Percentiles rank a stretch among this genome's conserved stretches.
phyloP scores from a whole-genome alignment of 1,284 basidiomycete species.

The Ceratobasidium sp. region DNA sequence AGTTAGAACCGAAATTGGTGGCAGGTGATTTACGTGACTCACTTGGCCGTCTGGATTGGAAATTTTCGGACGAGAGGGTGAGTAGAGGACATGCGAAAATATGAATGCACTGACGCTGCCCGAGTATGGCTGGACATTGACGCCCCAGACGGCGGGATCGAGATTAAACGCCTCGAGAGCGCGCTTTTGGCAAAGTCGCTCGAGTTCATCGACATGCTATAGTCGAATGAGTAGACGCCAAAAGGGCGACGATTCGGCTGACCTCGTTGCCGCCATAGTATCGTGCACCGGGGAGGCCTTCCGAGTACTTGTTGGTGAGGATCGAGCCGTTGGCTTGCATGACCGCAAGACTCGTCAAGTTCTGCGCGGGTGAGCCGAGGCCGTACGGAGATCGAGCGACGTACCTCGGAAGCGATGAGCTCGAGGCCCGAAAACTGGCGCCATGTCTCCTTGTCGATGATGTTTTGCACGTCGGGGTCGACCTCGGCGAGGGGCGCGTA shows the following conservation, averaged over 20 bases:
- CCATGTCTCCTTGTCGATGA: constrained; percentile 99
- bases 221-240: background rate
- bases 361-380: constrained; percentile 57
- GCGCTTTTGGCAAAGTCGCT: constrained; percentile 93
- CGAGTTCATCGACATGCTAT: constrained; percentile 92
- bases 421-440: constrained; percentile 97
- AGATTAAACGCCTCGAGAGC: constrained; percentile 97
- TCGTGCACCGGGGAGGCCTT: constrained; percentile 91
- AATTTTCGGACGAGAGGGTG: constrained; percentile 20
- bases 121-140: constrained; percentile 99
- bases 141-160: constrained; percentile 90
- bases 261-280: constrained; percentile 97
- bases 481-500: constrained; percentile 88
- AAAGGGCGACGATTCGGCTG: constrained; percentile 38
- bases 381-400: constrained; percentile 41
- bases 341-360: constrained; percentile 89
- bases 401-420: constrained; percentile 91
- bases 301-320: constrained; percentile 98
- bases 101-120: constrained; percentile 70
- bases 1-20: background rate
- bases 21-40: constrained; percentile 45
- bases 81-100: constrained; percentile 25
- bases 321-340: constrained; percentile 99
- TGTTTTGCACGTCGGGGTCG: constrained; percentile 94
- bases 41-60: constrained; percentile 77